Base-by-base conservation (phyloP, 2,329 filamentous ascomycete genomes). In the Stagonosporopsis cucurbitacearum region DNA sequence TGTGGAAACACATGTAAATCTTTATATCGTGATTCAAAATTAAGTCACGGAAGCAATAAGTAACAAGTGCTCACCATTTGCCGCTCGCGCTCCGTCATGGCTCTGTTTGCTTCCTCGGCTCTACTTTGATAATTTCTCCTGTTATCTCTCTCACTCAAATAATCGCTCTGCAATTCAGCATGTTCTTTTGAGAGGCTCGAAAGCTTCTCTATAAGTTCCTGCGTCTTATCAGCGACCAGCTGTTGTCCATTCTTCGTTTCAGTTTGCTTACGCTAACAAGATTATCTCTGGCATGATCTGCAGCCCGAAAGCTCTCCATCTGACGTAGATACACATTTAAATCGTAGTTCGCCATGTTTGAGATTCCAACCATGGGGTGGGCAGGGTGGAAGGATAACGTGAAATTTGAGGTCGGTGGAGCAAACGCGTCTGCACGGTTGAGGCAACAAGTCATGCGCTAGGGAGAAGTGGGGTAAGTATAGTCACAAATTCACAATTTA, bases 281-380 rank as follows among this genome's bases (percentile, higher is more conserved):
- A 32, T 63, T 66, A 50, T 77, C 71, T 55, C 74, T 65, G 13
- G 72, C 71, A n/a, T 72, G 67, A 46, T 77, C 74, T 28, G 72
- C 73, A 25, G 68, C 67, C 28, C 67, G 67, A 52, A 76, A 77
- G 26, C 57, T 54, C 28, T 71, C 64, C 64, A 76, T 68, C 52
- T 71, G 68, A 19, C 62, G 59, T 23, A 58, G 50, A 54, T 67
- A 65, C 20, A 64, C 60, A 20, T 55, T 60, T 11, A 58, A 40
- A 35, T 66, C 64, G 52, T 67, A 63, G 25, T 68, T 60, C 6
- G 50, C 58, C 63, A 66, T 67, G 33, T 12, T 49, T 42, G 48
- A 30, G 20, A 46, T 35, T 20, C 47, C 53, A 37, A 56, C 48
- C 53, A 56, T 56, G 13, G 7, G 42, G 19, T 26, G 36, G 20